Evolutionary conservation across 2,329 filamentous ascomycete species (phyloP).

Genomic region (Talaromyces sp.): DNA sequence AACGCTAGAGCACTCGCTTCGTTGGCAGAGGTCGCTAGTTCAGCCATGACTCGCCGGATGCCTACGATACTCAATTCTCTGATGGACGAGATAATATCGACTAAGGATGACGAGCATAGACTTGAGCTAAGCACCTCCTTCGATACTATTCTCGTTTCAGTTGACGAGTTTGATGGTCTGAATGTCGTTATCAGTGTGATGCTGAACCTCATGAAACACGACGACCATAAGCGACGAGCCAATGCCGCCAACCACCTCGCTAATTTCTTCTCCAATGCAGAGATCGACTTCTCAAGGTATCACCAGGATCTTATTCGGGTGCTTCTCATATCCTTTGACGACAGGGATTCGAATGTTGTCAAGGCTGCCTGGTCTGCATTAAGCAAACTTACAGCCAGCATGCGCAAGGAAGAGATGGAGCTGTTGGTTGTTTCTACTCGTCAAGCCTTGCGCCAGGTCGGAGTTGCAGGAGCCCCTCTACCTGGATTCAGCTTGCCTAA

Average conservation of each 20-base stretch:
- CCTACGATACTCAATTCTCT: constrained; percentile 88
- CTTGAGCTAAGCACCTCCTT: constrained; percentile 75
- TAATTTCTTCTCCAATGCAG: constrained; percentile 75
- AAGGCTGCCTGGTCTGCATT: constrained; percentile 87
- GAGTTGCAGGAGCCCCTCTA: constrained; percentile 77
- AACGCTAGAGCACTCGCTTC: constrained; percentile 93
- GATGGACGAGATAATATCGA: constrained; percentile 80
- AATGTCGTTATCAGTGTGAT: constrained; percentile 96
- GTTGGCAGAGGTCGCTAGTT: constrained; percentile 82
- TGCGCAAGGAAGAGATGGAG: constrained; percentile 98
- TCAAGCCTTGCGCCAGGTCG: constrained; percentile 80
- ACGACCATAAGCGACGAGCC: constrained; percentile 80
- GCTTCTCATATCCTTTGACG: constrained; percentile 87
- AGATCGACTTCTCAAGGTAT: constrained; percentile 90
- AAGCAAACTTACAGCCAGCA: constrained; percentile 77
- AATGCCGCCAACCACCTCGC: constrained; percentile 74
- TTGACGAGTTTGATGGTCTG: constrained; percentile 92
- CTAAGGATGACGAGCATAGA: constrained; percentile 68
- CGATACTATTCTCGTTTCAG: constrained; percentile 82
- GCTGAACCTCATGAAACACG: constrained; percentile 80
- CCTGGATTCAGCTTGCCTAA: constrained; percentile 88
- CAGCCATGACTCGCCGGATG: constrained; percentile 84
- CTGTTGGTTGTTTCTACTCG: constrained; percentile 80
- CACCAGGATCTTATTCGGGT: constrained; percentile 92
- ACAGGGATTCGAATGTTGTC: constrained; percentile 75